phyloP scores from a whole-genome alignment of 2,329 filamentous ascomycete genomes.

The Hypoxylon sp. region DNA sequence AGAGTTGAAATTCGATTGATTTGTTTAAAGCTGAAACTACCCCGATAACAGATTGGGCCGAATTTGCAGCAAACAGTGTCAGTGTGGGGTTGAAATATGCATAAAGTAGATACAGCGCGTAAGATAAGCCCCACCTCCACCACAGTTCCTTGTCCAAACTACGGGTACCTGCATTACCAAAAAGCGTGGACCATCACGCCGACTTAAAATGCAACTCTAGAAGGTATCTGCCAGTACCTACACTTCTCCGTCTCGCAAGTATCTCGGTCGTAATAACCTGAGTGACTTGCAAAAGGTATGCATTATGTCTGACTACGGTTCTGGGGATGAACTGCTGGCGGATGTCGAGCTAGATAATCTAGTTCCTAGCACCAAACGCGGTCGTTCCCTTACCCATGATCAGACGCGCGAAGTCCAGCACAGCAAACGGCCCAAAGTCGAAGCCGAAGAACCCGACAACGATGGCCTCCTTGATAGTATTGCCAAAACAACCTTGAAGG shows the following conservation, averaged over 20 bases:
- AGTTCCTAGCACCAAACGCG: slow-evolving; percentile 31
- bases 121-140: too few relatives aligned
- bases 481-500: slow-evolving; percentile 47
- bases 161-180: not conserved
- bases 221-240: too few relatives aligned
- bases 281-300: not conserved
- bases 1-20: too few relatives aligned
- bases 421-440: slow-evolving; percentile 20
- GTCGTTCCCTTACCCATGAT: slow-evolving; percentile 17
- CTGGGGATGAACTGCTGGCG: slow-evolving; percentile 52
- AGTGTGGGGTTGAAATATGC: too few relatives aligned
- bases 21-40: too few relatives aligned
- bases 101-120: too few relatives aligned
- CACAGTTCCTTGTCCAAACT: not conserved
- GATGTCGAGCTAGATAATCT: slow-evolving; percentile 43
- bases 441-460: slow-evolving; percentile 14
- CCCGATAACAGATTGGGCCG: too few relatives aligned
- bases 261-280: not conserved
- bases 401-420: slow-evolving; percentile 1
- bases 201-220: too few relatives aligned
- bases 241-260: not conserved
- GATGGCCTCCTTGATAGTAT: slow-evolving; percentile 37
- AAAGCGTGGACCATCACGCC: not conserved
- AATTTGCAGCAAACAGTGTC: too few relatives aligned
- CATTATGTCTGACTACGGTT: slow-evolving; percentile 51